Evolutionary conservation across 2,329 filamentous ascomycete species (phyloP).

Genomic region (Colletotrichum noveboracense): DNA sequence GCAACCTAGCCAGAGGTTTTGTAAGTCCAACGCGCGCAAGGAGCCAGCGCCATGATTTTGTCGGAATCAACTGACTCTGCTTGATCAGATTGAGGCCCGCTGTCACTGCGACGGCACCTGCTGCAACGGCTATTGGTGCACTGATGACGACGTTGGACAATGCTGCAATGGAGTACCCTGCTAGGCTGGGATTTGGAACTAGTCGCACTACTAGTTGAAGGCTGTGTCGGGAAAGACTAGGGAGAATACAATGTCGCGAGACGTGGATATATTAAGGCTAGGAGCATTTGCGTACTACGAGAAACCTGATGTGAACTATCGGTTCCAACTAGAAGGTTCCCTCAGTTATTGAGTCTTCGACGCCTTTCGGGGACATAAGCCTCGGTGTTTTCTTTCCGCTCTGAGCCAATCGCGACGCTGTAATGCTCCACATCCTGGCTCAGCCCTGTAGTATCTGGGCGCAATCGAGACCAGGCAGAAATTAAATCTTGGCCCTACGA

Average conservation of each 20-base stretch:
- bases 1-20: neutral
- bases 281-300: neutral
- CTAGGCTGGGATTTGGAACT: neutral
- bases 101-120: slow-evolving; percentile 7
- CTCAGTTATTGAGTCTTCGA: neutral
- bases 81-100: neutral
- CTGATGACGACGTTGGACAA: neutral
- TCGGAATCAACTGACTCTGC: neutral
- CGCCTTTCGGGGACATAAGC: neutral
- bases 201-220: neutral
- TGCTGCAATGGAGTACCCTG: slow-evolving; percentile 5
- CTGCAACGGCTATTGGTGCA: slow-evolving; percentile 1
- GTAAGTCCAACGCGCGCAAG: neutral
- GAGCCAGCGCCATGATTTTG: too few relatives aligned
- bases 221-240: neutral
- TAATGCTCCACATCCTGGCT: neutral
- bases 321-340: neutral
- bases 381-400: neutral
- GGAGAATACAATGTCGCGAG: neutral
- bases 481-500: neutral
- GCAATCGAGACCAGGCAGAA: neutral
- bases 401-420: neutral
- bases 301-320: neutral
- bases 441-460: neutral
- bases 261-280: neutral